phyloP scores from a whole-genome alignment of 148 eudicot species.

The Fagopyrum tataricum region DNA sequence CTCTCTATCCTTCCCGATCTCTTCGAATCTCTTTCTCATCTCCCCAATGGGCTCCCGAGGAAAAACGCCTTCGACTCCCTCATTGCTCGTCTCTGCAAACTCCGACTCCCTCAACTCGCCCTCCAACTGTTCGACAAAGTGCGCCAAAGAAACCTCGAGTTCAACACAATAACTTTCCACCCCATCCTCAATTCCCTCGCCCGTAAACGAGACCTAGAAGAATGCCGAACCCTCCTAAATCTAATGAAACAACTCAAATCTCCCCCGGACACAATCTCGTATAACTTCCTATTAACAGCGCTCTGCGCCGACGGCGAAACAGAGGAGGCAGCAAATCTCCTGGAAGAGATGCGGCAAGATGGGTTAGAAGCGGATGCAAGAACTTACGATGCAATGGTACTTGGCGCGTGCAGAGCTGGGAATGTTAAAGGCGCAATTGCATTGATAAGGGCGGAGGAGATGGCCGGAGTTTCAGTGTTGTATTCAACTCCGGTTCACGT shows the following conservation, averaged over 20 bases:
- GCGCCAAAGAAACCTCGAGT: conserved; percentile 22
- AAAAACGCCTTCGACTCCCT: conserved; percentile 38
- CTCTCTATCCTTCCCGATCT: conserved; percentile 27
- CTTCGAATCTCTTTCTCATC: conserved; percentile 23
- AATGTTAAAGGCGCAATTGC: conserved; percentile 47
- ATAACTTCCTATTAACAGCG: conserved; percentile 36
- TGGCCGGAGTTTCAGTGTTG: conserved; percentile 30
- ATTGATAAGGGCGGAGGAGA: conserved; percentile 39
- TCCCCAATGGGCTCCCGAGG: conserved; percentile 35
- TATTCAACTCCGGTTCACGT: conserved; percentile 39
- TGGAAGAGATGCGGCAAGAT: conserved; percentile 32
- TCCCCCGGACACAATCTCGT: conserved; percentile 29
- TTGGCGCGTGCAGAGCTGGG: conserved; percentile 59
- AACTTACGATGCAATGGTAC: conserved; percentile 60
- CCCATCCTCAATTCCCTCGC: conserved; percentile 41
- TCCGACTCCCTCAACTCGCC: conserved; percentile 32
- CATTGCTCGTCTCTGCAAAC: conserved; percentile 27
- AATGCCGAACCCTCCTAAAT: conserved; percentile 33
- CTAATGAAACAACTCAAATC: conserved; percentile 27
- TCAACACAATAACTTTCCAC: conserved; percentile 34
- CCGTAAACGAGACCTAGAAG: conserved; percentile 20
- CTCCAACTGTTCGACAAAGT: conserved; percentile 35
- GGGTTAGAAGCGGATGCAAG: conserved; percentile 41
- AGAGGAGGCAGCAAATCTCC: conserved; percentile 26
- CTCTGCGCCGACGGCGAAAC: conserved; percentile 39